Evolutionary conservation across 306 rosid species (phyloP), one percentile per base, ranked within the genome.

Genomic region (Quercus glauca): DNA sequence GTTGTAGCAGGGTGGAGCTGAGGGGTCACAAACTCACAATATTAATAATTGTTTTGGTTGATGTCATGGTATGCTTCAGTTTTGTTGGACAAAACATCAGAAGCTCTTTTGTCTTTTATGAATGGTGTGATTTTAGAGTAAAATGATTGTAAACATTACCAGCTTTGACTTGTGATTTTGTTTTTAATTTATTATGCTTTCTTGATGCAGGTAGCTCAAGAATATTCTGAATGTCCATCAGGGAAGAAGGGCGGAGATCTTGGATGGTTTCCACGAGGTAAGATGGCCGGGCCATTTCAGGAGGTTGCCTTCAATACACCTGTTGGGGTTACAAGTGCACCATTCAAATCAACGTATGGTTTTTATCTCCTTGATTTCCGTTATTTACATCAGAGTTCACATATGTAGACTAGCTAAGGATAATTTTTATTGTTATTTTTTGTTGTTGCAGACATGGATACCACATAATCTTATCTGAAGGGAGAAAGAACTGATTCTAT

Each of bases 211-310:
- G 5, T 91, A 88, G 97, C 97, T 55, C 94, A 91, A 75, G 97
- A 93, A 79, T 95, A 81, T 84, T 95, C 99, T 1, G 99, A 95
- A 86, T 95, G 99, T 45, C 99, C 99, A 20, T 95, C 99, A 3
- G 99, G 97, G 69, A 95, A 95, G 89, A 95, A 95, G 79, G 99
- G 99, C 55, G 99, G 99, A 52, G 99, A 95, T 81, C 92, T 95
- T 11, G 98, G 99, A 75, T 95, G 99, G 99, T 95, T 95, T 80
- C 99, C 99, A 4, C 91, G 99, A 5, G 98, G 99, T 70, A 95
- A 95, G 87, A 95, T 95, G 99, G 98, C 99, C 0, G 99, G 98
- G 23, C 98, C 98, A 23, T 95, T 95, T 86, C 99, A 95, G 72
- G 99, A 95, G 4, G 99, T 95, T 81, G 99, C 98, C 55, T 95